Evolutionary conservation across 768 basidiomycete species (phyloP).

Genomic region (Boletales sp.): DNA sequence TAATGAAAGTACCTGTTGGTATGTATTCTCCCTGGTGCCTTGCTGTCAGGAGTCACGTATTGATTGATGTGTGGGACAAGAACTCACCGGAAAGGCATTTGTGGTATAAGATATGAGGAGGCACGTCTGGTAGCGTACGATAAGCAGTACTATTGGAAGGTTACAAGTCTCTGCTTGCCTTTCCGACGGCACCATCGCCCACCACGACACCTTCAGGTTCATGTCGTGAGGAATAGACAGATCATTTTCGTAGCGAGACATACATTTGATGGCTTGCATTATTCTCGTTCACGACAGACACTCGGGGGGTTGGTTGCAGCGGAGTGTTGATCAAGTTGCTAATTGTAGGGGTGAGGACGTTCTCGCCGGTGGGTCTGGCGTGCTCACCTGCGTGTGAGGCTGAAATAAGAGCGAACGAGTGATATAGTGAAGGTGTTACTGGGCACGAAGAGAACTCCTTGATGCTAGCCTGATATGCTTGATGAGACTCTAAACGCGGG

Average conservation of each 20-base stretch:
- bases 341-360: conserved; percentile 9
- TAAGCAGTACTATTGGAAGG: conserved; percentile 9
- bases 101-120: conserved; percentile 99
- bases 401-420: not conserved
- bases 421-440: conserved; percentile 1
- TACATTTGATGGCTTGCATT: conserved; percentile 94
- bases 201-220: conserved; percentile 83
- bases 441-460: conserved; percentile 18
- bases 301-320: conserved; percentile 9
- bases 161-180: conserved; percentile 50
- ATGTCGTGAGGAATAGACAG: conserved; percentile 29
- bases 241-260: conserved; percentile 24
- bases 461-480: conserved; percentile 28
- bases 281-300: conserved; percentile 10
- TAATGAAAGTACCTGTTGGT: conserved; percentile 67
- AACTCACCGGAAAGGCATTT: conserved; percentile 88
- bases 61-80: conserved; percentile 11
- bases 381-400: conserved; percentile 3
- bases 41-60: conserved; percentile 9
- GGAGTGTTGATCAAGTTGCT: conserved; percentile 15
- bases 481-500: conserved; percentile 19
- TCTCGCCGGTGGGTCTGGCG: not conserved
- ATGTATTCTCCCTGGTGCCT: conserved; percentile 85
- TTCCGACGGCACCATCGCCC: conserved; percentile 97
- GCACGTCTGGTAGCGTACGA: conserved; percentile 67